A percentile compares a stretch with the other conserved stretches of the same genome.
These are phyloP conservation scores for Acanthamoeba sp. DNA, from an alignment of 208 protist species.

Conservation along the genomic window DNA sequence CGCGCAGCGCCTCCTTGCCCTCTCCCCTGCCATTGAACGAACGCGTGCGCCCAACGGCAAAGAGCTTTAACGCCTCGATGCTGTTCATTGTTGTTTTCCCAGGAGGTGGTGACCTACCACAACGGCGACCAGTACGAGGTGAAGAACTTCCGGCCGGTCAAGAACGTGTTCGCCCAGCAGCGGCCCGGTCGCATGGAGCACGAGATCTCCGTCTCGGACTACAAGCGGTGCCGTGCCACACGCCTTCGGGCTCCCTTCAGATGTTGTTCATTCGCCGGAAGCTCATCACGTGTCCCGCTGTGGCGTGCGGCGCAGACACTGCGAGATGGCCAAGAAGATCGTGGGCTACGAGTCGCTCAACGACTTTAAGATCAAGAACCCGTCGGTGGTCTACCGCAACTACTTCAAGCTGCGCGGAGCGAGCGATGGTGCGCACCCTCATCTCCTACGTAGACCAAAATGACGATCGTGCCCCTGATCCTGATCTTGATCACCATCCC, in stretches of 20 bases:
- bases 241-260: neutral
- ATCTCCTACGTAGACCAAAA: no score
- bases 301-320: neutral
- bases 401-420: neutral
- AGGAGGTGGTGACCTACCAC: conserved; percentile 54
- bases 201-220: conserved; percentile 32
- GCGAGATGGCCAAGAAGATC: conserved; percentile 54
- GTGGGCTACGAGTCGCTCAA: conserved; percentile 36
- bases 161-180: conserved; percentile 33
- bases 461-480: no score
- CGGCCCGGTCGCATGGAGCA: neutral
- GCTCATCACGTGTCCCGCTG: no score
- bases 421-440: neutral
- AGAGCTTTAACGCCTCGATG: neutral
- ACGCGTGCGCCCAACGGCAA: neutral
- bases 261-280: no score
- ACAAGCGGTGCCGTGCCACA: conserved; percentile 64
- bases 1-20: neutral
- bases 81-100: no score
- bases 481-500: neutral
- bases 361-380: conserved; percentile 35
- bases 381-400: conserved; percentile 11
- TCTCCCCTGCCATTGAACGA: neutral
- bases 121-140: conserved; percentile 44
- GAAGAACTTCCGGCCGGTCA: conserved; percentile 59